These are phyloP conservation scores for Kalmanozyma brasiliensis DNA, from an alignment of 1,284 basidiomycete species.

Conservation along the genomic window DNA sequence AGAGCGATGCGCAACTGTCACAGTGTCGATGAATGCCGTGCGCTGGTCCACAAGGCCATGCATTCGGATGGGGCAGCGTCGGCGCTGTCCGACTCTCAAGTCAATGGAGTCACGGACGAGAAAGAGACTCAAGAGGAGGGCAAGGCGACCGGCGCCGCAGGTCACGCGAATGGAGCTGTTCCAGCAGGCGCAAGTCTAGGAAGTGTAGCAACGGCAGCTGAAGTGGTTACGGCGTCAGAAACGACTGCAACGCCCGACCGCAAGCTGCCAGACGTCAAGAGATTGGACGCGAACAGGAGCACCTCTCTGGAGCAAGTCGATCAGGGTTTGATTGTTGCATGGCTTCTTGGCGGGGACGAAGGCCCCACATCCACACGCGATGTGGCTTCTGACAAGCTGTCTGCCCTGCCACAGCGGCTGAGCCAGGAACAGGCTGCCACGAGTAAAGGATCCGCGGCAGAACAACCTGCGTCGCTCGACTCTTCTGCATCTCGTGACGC, in stretches of 20 bases:
- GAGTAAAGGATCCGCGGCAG: constrained; percentile 8
- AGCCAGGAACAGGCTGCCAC: background rate
- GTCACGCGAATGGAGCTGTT: constrained; percentile 3
- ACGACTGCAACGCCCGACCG: background rate
- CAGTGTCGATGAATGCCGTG: constrained; percentile 57
- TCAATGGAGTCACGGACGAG: constrained; percentile 14
- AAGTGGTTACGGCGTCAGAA: background rate
- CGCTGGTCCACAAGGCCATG: constrained; percentile 50
- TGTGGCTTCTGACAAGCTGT: background rate
- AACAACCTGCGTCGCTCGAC: constrained; percentile 5
- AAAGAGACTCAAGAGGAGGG: background rate
- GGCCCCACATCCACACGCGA: constrained; percentile 5
- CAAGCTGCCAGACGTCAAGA: no score
- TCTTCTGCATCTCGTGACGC: constrained; percentile 12
- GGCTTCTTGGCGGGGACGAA: constrained; percentile 57
- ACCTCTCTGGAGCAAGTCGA: constrained; percentile 35
- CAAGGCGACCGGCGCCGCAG: background rate
- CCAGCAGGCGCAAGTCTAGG: background rate
- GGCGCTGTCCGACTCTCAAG: constrained; percentile 7
- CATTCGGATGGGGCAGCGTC: constrained; percentile 23
- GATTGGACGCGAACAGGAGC: no score
- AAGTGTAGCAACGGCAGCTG: background rate
- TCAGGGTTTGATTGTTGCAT: constrained; percentile 47
- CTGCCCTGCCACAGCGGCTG: background rate
- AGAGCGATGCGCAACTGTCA: constrained; percentile 48